Base-by-base conservation (phyloP, 768 basidiomycete genomes). In the Dentipellis sp. region DNA sequence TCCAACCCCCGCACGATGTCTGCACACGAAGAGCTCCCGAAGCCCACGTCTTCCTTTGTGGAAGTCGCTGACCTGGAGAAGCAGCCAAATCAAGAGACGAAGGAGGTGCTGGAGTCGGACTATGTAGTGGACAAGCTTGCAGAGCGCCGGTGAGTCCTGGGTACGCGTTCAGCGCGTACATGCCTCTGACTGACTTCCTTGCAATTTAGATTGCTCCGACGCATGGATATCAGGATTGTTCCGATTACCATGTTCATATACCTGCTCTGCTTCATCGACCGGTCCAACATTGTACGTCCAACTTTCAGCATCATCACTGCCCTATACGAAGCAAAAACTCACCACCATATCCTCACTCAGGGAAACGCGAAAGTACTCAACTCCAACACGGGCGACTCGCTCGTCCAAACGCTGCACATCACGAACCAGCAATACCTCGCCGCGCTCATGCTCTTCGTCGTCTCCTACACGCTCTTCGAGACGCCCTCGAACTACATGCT, bases 231-330 rank as follows among this genome's bases (percentile, higher is more conserved):
- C 47, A 61, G 68, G 52, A 67, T 76, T 51, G 65, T 75, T 36
- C 72, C 74, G 10, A 59, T 69, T 38, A 61, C 71, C 9, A 69
- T 69, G 53, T 57, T 71, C 45, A 68, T 75, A 14, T 77, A 75
- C 58, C 63, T 75, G 8, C 69, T 74, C 1, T 71, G 68, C 10
- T 67, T 66, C 53, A 50, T 66, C 17, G 65, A 66, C 51, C 58
- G 65, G 36, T 63, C 60, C 36, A 66, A 64, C 36, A 61, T 66
- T 37, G 65, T 63, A 47, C 54, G 65, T 56, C 3, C 29, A 19
- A 5, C 2, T 29, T 36, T 17, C 17, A 53, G 12, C 3, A n/a
- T 17, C 42, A 3, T 29, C 29, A 29, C 29, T 29, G n/a, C n/a
- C n/a, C 29, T 29, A 29, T 6, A 29, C 29, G 29, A 29, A 29